Evolutionary conservation across 345 rosid genomes (phyloP).

Genomic region (Pelargonium nanum): DNA sequence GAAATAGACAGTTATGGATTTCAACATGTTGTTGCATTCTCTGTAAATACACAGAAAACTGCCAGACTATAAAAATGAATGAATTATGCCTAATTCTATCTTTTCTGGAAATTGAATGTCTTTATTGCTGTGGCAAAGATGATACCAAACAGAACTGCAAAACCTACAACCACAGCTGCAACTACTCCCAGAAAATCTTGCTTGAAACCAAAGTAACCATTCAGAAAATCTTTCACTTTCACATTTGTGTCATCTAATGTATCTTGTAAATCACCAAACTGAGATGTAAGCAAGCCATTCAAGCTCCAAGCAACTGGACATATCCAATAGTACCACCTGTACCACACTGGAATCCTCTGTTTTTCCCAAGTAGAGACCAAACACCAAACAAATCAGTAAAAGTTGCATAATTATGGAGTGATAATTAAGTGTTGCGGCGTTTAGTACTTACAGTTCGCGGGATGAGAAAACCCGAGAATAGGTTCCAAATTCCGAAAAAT

Average conservation of each 20-base stretch:
- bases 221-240: slow-evolving; percentile 10
- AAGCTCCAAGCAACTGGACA: slow-evolving; percentile 21
- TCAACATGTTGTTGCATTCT: too few species aligned
- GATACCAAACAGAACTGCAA: slow-evolving; percentile 16
- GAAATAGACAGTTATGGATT: too few species aligned
- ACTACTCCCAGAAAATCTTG: slow-evolving; percentile 17
- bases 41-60: too few species aligned
- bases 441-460: background rate
- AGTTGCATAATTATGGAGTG: too few species aligned
- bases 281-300: slow-evolving; percentile 24
- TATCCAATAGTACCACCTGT: slow-evolving; percentile 24
- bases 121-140: slow-evolving; percentile 15
- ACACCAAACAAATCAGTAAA: background rate
- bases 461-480: background rate
- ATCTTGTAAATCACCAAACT: slow-evolving; percentile 15
- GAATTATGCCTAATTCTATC: too few species aligned
- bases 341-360: slow-evolving; percentile 26
- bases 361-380: too few species aligned
- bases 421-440: too few species aligned
- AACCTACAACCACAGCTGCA: slow-evolving; percentile 11
- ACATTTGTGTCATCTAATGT: slow-evolving; percentile 7
- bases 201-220: slow-evolving; percentile 12
- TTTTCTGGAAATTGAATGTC: slow-evolving; percentile 17
- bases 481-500: background rate
- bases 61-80: too few species aligned